Evolutionary conservation across 129 eudicot species (phyloP).

Genomic region (Helianthus annuus): HanXRQr2.0-SUNRISE NC_035435.2:172072676-172073175

Average conservation of each 20-base stretch:
- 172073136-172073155: constrained; percentile 7
- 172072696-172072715: too few relatives aligned
- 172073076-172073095: constrained; percentile 83
- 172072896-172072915: not conserved
- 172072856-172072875: not conserved
- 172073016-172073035: constrained; percentile 84
- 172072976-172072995: constrained; percentile 98
- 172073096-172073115: constrained; percentile 85
- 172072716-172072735: too few relatives aligned
- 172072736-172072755: too few relatives aligned
- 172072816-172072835: too few relatives aligned
- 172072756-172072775: too few relatives aligned
- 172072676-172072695: too few relatives aligned
- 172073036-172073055: constrained; percentile 69
- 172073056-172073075: constrained; percentile 56
- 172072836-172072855: too few relatives aligned
- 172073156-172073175: not conserved
- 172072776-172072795: too few relatives aligned
- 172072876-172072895: not conserved
- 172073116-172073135: constrained; percentile 86
- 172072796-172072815: too few relatives aligned
- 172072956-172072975: constrained; percentile 99
- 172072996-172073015: constrained; percentile 93
- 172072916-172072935: not conserved
- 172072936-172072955: constrained; percentile 62